These are phyloP conservation scores for Pseudonitzschia multiseries DNA, from an alignment of 108 stramenopile species.

Conservation along the genomic window DNA sequence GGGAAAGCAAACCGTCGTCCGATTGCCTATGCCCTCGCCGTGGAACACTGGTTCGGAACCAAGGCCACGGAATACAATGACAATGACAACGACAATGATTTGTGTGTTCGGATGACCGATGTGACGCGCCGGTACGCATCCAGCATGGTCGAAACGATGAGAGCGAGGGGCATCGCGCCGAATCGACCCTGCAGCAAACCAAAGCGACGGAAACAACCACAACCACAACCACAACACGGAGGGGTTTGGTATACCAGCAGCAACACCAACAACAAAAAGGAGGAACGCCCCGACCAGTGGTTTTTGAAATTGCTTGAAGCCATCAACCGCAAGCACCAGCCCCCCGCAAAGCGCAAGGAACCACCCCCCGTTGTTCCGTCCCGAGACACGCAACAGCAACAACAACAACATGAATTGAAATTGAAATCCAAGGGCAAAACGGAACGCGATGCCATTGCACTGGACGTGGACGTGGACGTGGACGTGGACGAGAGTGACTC, in stretches of 20 bases:
- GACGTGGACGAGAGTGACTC: no score
- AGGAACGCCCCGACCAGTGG: background rate
- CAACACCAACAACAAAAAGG: no score
- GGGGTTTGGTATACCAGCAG: background rate
- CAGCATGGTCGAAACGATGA: constrained; percentile 68
- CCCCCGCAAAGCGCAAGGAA: background rate
- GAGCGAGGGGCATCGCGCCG: constrained; percentile 51
- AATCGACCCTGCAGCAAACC: constrained; percentile 6
- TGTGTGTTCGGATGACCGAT: constrained; percentile 62
- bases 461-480: no score
- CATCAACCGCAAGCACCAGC: background rate
- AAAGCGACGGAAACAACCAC: background rate
- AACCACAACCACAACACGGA: background rate
- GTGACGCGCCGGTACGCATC: constrained; percentile 82
- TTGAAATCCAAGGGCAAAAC: no score
- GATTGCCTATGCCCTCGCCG: constrained; percentile 68
- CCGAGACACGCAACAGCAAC: no score
- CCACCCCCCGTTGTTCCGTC: no score
- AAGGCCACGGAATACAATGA: no score
- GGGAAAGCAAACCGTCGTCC: no score
- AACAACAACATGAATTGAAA: no score
- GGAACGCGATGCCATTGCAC: no score
- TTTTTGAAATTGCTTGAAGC: constrained; percentile 2
- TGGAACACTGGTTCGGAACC: constrained; percentile 58
- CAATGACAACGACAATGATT: background rate